Percentiles rank a stretch among this genome's conserved stretches.
These are phyloP conservation scores for Saccharomycopsis sp. DNA, from an alignment of 805 yeast genomes.

Conservation along the genomic window DNA sequence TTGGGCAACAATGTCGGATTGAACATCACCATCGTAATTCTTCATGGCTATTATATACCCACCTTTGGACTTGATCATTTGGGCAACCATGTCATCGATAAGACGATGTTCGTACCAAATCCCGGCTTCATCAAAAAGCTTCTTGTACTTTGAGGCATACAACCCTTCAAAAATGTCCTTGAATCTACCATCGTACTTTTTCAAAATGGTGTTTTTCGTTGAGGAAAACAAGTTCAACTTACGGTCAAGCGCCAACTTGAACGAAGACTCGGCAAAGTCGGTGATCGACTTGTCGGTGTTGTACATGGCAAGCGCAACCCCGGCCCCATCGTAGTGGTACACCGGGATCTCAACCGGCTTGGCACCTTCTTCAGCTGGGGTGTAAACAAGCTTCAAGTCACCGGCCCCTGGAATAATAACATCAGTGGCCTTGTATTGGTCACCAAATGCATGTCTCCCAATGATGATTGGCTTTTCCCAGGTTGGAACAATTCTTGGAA, in stretches of 20 bases:
- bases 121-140: constrained; percentile 48
- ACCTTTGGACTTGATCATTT: constrained; percentile 78
- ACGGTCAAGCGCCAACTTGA: constrained; percentile 60
- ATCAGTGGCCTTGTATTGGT: constrained; percentile 78
- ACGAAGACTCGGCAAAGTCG: constrained; percentile 75
- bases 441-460: constrained; percentile 83
- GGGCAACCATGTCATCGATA: constrained; percentile 85
- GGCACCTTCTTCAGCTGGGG: constrained; percentile 50
- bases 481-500: constrained; percentile 68
- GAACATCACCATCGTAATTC: constrained; percentile 83
- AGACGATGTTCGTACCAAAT: constrained; percentile 73
- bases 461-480: constrained; percentile 80
- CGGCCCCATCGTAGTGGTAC: constrained; percentile 54
- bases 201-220: constrained; percentile 74
- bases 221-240: constrained; percentile 58
- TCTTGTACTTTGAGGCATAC: constrained; percentile 48
- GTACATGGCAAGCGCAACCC: constrained; percentile 78
- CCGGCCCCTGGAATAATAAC: constrained; percentile 60
- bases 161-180: constrained; percentile 69
- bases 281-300: constrained; percentile 70
- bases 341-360: constrained; percentile 42
- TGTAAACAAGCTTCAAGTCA: constrained; percentile 53
- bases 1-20: constrained; percentile 78
- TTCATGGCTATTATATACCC: constrained; percentile 75
- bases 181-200: constrained; percentile 75